A percentile compares a stretch with the other conserved stretches of the same genome.
phyloP scores from a whole-genome alignment of 371 early-diverging fungal species.

The Gilbertella persicaria region DNA sequence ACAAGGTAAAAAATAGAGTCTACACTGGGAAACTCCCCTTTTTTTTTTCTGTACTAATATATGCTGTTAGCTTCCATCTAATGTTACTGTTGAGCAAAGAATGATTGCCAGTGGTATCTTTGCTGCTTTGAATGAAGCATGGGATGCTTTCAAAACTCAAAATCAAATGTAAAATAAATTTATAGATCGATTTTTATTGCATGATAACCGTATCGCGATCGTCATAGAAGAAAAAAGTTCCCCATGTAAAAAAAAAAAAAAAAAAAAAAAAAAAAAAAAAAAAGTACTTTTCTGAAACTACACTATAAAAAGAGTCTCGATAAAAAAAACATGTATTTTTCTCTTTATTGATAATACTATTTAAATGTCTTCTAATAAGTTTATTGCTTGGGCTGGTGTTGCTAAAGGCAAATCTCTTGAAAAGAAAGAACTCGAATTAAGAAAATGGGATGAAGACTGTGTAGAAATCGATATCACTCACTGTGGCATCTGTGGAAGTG shows the following conservation, averaged over 20 bases:
- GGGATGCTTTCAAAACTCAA: constrained; percentile 76
- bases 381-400: constrained; percentile 26
- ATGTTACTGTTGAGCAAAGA: constrained; percentile 69
- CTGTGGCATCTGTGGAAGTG: constrained; percentile 57
- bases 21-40: neutral
- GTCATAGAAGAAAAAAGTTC: no score
- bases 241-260: no score
- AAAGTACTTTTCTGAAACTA: no score
- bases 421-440: constrained; percentile 24
- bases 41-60: neutral
- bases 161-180: constrained; percentile 1
- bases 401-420: constrained; percentile 25
- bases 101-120: constrained; percentile 86
- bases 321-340: no score
- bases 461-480: constrained; percentile 53
- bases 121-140: constrained; percentile 81
- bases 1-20: constrained; percentile 77
- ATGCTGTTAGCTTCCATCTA: constrained; percentile 34
- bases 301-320: no score
- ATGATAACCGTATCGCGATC: no score
- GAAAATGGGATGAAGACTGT: constrained; percentile 45
- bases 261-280: no score
- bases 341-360: neutral
- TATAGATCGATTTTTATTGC: no score
- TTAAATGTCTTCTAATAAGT: constrained; percentile 40